Conservation (phyloP, 192 early-diverging fungal genomes). For the Coemansia sp. region DNA sequence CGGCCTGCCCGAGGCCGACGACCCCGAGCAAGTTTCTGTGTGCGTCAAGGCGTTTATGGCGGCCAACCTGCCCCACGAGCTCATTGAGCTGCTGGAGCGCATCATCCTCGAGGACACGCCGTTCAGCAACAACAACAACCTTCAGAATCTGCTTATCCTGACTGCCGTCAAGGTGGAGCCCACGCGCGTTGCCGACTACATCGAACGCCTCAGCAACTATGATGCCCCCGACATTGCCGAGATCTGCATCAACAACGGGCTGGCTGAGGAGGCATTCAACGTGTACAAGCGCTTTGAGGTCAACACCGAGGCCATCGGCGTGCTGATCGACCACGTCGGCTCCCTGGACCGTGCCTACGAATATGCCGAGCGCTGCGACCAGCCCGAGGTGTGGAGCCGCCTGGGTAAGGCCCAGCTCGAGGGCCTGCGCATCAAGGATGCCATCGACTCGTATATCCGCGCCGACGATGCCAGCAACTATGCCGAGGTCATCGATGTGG, state of each 20-base stretch:
- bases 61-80: slow-evolving; percentile 90
- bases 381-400: slow-evolving; percentile 91
- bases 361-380: slow-evolving; percentile 90
- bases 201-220: slow-evolving; percentile 91
- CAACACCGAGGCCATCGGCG: slow-evolving; percentile 82
- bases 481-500: slow-evolving; percentile 80
- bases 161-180: slow-evolving; percentile 97
- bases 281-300: slow-evolving; percentile 96
- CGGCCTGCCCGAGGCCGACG: slow-evolving; percentile 89
- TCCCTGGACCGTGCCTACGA: slow-evolving; percentile 95
- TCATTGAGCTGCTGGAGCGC: slow-evolving; percentile 97
- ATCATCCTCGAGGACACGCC: slow-evolving; percentile 88
- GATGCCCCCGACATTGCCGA: slow-evolving; percentile 98
- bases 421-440: slow-evolving; percentile 85
- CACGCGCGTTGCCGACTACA: slow-evolving; percentile 90
- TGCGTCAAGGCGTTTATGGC: slow-evolving; percentile 99
- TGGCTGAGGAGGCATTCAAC: slow-evolving; percentile 94
- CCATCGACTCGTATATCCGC: slow-evolving; percentile 96
- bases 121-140: slow-evolving; percentile 93
- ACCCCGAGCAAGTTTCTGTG: slow-evolving; percentile 96
- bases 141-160: slow-evolving; percentile 97
- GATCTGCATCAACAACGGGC: slow-evolving; percentile 81
- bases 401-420: slow-evolving; percentile 94
- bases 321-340: slow-evolving; percentile 88
- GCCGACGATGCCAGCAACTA: slow-evolving; percentile 90